Base-by-base conservation (phyloP, 1,139 yeast species). In the Suhomyces kunorum region DNA sequence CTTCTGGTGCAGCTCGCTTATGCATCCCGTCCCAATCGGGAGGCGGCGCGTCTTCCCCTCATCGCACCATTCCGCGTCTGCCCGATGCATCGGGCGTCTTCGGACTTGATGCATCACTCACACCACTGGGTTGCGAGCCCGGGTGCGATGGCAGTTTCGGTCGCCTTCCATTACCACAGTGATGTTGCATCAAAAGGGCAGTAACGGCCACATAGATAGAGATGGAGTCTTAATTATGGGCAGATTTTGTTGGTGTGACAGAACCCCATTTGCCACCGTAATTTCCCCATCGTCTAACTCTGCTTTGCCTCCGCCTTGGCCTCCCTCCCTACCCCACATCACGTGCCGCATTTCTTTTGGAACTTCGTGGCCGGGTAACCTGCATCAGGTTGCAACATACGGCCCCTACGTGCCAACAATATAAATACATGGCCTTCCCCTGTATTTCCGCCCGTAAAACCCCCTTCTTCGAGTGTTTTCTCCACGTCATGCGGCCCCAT, bases 361-460 rank as follows among this genome's bases (percentile, higher is more conserved):
- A 8, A 9, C n/a, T n/a, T n/a, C 9, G 9, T 22, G 30, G 17
- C 36, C 36, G 36, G 36, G 36, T 32, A 32, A 32, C 32, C 32
- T 13, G 24, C 14, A 5, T 6, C 14, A 9, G 23, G 8, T 20
- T 20, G 24, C 24, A 20, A n/a, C 24, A 20, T 20, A 20, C 8
- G 24, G 24, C 24, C 24, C 24, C 24, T 20, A 9, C n/a, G 8
- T 8, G 24, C 24, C 24, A 20, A 11, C 3, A 20, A 5, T 20
- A 20, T 20, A 20, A 20, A 20, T 9, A n/a, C n/a, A 3, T 6
- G 4, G n/a, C 3, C n/a, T 9, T n/a, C 24, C 24, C 24, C 24
- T 20, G n/a, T n/a, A 20, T 20, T 20, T 20, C n/a, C 24, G n/a
- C 8, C 24, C 11, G n/a, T n/a, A 20, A 9, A 20, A n/a, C 24